A percentile compares a stretch with the other conserved stretches of the same genome.
Evolutionary conservation across 805 yeast genomes (phyloP).

Genomic region (Aciculoconidium aculeatum): DNA sequence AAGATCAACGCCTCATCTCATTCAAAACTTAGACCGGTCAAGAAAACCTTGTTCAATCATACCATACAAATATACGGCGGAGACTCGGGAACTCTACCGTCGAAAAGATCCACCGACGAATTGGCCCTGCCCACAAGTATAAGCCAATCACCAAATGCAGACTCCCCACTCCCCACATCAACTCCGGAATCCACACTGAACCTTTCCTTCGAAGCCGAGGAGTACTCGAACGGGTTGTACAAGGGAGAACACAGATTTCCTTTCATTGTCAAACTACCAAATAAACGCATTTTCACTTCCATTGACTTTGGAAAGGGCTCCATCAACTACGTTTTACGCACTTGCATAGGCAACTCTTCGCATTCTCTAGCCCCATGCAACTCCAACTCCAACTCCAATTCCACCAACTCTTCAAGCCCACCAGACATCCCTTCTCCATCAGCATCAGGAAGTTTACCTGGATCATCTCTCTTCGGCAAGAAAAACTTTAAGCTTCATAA

Average conservation of each 20-base stretch:
- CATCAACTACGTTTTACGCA: conserved; percentile 58
- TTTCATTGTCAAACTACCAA: conserved; percentile 76
- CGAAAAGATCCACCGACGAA: conserved; percentile 12
- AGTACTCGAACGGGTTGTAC: conserved; percentile 45
- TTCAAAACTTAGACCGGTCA: conserved; percentile 47
- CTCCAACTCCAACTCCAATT: conserved; percentile 3
- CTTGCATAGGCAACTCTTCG: conserved; percentile 30
- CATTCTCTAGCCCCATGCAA: too few relatives aligned
- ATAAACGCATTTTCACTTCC: conserved; percentile 63
- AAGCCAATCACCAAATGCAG: conserved; percentile 4
- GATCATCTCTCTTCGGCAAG: conserved; percentile 1
- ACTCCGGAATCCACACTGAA: too few relatives aligned
- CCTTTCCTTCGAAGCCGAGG: conserved; percentile 12
- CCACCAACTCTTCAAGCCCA: conserved; percentile 1
- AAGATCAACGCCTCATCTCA: conserved; percentile 50
- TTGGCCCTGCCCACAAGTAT: too few relatives aligned
- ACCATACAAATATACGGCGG: conserved; percentile 57
- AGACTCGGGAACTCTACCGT: too few relatives aligned
- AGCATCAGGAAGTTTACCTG: conserved; percentile 1
- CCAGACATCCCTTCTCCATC: neutral
- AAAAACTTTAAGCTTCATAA: conserved; percentile 17
- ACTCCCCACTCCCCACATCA: conserved; percentile 4
- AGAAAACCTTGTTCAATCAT: conserved; percentile 51
- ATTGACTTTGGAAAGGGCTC: conserved; percentile 84
- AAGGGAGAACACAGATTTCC: conserved; percentile 88